A percentile compares a stretch with the other conserved stretches of the same genome.
phyloP scores from a whole-genome alignment of 2,329 filamentous ascomycete species.

The Metarhizium sp. region DNA sequence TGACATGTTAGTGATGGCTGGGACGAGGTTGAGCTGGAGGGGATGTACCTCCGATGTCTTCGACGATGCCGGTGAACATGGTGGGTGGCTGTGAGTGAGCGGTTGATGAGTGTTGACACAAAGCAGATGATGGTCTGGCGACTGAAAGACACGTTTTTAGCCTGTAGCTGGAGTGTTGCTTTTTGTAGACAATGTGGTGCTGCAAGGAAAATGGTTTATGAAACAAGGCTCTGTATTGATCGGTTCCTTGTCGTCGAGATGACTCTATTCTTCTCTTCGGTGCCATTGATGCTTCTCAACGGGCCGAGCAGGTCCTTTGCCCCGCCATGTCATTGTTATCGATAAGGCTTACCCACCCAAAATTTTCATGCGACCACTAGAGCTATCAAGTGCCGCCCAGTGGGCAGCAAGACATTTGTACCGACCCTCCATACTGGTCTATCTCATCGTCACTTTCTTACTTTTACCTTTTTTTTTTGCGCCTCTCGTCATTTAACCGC shows the following conservation, averaged over 20 bases:
- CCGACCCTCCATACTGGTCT: too few species aligned
- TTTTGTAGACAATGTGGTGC: too few species aligned
- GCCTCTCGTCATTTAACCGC: background rate
- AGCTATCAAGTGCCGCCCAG: too few species aligned
- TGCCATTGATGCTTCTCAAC: too few species aligned
- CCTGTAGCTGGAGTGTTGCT: too few species aligned
- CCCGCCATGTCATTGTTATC: constrained; percentile 2
- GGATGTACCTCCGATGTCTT: constrained; percentile 74
- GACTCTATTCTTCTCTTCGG: too few species aligned
- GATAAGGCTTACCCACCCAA: constrained; percentile 5
- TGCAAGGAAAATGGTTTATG: too few species aligned
- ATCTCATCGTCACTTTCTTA: background rate
- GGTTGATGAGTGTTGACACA: background rate
- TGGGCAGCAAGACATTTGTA: too few species aligned
- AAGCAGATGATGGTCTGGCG: background rate
- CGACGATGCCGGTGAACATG: constrained; percentile 96
- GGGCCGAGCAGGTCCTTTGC: background rate
- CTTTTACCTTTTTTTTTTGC: background rate
- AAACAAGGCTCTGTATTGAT: too few species aligned
- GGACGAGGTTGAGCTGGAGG: background rate
- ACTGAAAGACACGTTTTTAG: background rate
- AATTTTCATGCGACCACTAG: constrained; percentile 1
- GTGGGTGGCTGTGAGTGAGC: constrained; percentile 10
- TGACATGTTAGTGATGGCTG: background rate
- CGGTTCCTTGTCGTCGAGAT: too few species aligned